Base-by-base conservation (phyloP, 1,284 basidiomycete species). In the Meira miltonrushii region DNA sequence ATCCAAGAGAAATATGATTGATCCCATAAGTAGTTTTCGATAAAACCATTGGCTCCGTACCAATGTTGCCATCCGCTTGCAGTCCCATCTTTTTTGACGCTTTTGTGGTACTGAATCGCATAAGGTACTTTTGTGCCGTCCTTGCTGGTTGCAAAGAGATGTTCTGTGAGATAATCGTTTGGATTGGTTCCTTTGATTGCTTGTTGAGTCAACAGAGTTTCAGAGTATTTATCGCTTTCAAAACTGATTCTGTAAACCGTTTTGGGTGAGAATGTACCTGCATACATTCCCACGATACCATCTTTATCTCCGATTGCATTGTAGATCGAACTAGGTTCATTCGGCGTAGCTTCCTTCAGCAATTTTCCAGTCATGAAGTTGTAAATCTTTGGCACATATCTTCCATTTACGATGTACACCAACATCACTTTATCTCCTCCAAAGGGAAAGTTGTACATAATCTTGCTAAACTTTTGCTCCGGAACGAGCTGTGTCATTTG, bases 21-120 rank as follows among this genome's bases (percentile, higher is more conserved):
- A 60, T 84, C 87, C 79, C 90, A 92, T 64, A 83, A 84, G 9
- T 89, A 88, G 57, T 82, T 82, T 62, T 90, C 83, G 15, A 87
- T 84, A 55, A 88, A 85, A 58, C 83, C 84, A 67, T 74, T 73
- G 37, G 72, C 57, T 39, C 64, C 75, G 81, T 77, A 72, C 84
- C 87, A 88, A 66, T 90, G 92, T 72, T 90, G 87, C 25, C 90
- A 81, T 0, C 84, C 87, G 4, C 89, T 86, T 0, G 88, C 88
- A 0, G 85, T 87, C 8, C 89, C 89, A 67, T 92, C 87, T 55
- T 85, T 81, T 65, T 83, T 80, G 17, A 87, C 88, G 21, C 82
- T 83, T 74, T 88, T 88, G 72, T 87, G 87, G 52, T 85, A 83
- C 33, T 90, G 88, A 59, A 92, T 83, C 73, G 91, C 92, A 88